phyloP scores from a whole-genome alignment of 192 early-diverging fungal species.

The Backusella liffmaniae region DNA sequence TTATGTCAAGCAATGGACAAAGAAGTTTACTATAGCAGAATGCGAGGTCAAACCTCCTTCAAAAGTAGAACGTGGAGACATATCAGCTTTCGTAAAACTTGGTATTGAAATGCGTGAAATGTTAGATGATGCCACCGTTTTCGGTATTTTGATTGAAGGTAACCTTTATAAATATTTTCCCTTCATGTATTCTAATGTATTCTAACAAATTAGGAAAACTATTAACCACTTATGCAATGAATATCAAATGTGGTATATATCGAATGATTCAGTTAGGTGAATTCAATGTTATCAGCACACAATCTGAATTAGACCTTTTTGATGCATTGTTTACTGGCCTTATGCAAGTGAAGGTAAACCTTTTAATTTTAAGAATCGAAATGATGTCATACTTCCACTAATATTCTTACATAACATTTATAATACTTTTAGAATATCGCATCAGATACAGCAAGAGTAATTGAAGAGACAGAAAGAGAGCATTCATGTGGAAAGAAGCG shows the following conservation, averaged over 20 bases:
- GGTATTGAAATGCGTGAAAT: neutral
- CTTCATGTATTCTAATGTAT: neutral
- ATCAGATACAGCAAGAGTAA: neutral
- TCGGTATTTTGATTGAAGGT: neutral
- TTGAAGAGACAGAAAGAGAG: neutral
- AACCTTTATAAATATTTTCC: neutral
- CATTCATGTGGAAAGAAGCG: neutral
- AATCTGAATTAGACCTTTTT: neutral
- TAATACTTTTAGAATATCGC: neutral
- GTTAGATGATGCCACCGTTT: neutral
- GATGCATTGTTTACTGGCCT: neutral
- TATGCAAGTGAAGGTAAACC: constrained; percentile 8
- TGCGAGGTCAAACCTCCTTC: neutral
- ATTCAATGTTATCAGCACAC: neutral
- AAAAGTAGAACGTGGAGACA: neutral
- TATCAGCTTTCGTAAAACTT: neutral
- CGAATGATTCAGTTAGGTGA: neutral
- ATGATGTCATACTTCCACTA: neutral
- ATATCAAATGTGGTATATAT: neutral
- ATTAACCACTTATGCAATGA: neutral
- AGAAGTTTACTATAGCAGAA: neutral
- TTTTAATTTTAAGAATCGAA: constrained; percentile 3
- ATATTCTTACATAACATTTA: neutral
- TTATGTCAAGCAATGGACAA: neutral
- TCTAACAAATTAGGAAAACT: constrained; percentile 3